A percentile compares a stretch with the other conserved stretches of the same genome.
Evolutionary conservation across 2,329 filamentous ascomycete genomes (phyloP).

Genomic region (Colletotrichum sansevieriae): DNA sequence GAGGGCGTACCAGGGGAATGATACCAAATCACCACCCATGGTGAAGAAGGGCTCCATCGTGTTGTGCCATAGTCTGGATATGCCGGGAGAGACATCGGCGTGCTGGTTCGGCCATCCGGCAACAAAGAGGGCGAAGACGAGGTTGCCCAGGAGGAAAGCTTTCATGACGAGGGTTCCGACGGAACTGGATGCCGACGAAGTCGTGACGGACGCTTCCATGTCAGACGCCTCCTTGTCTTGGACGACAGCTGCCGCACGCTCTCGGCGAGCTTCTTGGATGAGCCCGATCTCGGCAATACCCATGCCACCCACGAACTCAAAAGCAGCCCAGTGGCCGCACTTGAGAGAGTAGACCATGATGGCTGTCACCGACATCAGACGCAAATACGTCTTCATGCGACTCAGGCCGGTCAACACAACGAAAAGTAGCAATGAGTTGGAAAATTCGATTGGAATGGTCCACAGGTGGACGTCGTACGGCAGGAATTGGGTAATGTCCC

Average conservation of each 20-base stretch:
- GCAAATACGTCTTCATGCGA: conserved; percentile 49
- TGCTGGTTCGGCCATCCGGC: conserved; percentile 56
- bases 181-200: conserved; percentile 11
- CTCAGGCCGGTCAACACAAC: conserved; percentile 53
- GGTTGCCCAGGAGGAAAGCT: conserved; percentile 43
- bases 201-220: conserved; percentile 26
- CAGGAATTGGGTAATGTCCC: conserved; percentile 46
- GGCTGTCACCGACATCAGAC: conserved; percentile 48
- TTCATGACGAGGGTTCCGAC: conserved; percentile 44
- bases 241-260: conserved; percentile 1
- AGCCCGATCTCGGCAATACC: conserved; percentile 60
- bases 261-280: conserved; percentile 46
- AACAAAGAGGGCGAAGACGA: conserved; percentile 52
- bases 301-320: conserved; percentile 62
- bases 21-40: conserved; percentile 50
- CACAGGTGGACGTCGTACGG: conserved; percentile 60
- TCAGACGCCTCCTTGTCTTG: conserved; percentile 42
- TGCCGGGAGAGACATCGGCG: conserved; percentile 51
- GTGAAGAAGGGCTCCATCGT: conserved; percentile 52
- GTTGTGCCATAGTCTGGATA: conserved; percentile 48
- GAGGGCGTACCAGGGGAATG: conserved; percentile 53
- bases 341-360: conserved; percentile 54
- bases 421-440: conserved; percentile 60
- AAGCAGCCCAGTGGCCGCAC: conserved; percentile 57
- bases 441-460: conserved; percentile 63